phyloP scores from a whole-genome alignment of 768 basidiomycete species.

The Clitopilus passeckerianus region DNA sequence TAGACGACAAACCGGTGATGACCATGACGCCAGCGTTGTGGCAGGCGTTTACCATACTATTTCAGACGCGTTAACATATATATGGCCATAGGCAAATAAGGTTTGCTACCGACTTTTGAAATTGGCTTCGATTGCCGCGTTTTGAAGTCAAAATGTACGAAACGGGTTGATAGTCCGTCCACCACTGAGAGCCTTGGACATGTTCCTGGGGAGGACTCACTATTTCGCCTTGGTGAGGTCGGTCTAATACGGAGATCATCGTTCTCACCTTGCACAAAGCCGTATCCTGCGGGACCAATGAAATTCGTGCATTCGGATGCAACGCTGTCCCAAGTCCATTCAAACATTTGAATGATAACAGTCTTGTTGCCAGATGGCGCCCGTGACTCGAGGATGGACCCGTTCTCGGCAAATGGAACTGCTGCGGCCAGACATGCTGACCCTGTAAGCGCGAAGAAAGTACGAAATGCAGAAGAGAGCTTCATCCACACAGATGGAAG shows the following conservation, averaged over 20 bases:
- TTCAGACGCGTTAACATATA: neutral
- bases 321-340: slow-evolving; percentile 60
- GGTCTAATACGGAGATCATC: neutral
- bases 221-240: slow-evolving; percentile 6
- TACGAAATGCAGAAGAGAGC: neutral
- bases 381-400: slow-evolving; percentile 9
- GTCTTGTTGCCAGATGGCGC: slow-evolving; percentile 26
- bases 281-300: slow-evolving; percentile 66
- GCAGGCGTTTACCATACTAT: slow-evolving; percentile 44
- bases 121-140: slow-evolving; percentile 55
- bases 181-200: slow-evolving; percentile 57
- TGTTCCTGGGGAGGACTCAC: slow-evolving; percentile 56
- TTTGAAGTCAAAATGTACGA: slow-evolving; percentile 64
- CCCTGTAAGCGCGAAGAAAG: neutral
- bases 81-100: slow-evolving; percentile 8
- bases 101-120: slow-evolving; percentile 21
- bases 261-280: slow-evolving; percentile 58
- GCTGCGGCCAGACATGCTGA: neutral
- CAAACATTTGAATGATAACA: slow-evolving; percentile 69
- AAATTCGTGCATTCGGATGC: slow-evolving; percentile 62
- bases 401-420: slow-evolving; percentile 5
- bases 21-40: slow-evolving; percentile 54
- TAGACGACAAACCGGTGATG: slow-evolving; percentile 35
- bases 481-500: neutral
- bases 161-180: slow-evolving; percentile 71